Evolutionary conservation across 306 rosid genomes (phyloP).

Genomic region (Quercus berberidifolia): DNA sequence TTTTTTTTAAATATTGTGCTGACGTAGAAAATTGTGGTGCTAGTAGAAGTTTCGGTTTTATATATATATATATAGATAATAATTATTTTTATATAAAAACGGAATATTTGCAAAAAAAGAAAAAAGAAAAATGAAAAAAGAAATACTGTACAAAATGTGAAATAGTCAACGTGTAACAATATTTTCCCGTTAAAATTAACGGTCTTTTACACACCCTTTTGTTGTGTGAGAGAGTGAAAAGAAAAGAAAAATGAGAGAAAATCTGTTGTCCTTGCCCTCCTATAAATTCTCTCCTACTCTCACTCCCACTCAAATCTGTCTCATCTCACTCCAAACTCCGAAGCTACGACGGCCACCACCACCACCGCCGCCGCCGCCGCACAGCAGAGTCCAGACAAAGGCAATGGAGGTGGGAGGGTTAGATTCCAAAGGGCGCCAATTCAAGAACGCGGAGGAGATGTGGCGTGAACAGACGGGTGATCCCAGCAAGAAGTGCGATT

Average conservation of each 20-base stretch:
- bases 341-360: background rate
- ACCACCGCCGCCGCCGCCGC: background rate
- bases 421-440: slow-evolving; percentile 73
- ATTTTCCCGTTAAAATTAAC: no score
- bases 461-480: slow-evolving; percentile 85
- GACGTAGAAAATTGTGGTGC: no score
- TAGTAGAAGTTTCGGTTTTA: no score
- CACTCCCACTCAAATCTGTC: background rate
- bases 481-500: slow-evolving; percentile 52
- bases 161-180: no score
- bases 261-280: background rate
- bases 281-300: background rate
- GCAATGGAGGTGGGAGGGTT: slow-evolving; percentile 64
- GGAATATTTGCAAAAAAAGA: no score
- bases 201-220: no score
- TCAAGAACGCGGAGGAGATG: slow-evolving; percentile 73
- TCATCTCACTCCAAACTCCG: background rate
- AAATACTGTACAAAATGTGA: no score
- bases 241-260: background rate
- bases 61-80: no score
- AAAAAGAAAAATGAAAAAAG: no score
- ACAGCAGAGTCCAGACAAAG: background rate
- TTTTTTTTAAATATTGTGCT: no score
- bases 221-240: background rate
- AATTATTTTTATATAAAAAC: no score